Evolutionary conservation across 768 basidiomycete species (phyloP).

Genomic region (Suillus fuscotomentosus): DNA sequence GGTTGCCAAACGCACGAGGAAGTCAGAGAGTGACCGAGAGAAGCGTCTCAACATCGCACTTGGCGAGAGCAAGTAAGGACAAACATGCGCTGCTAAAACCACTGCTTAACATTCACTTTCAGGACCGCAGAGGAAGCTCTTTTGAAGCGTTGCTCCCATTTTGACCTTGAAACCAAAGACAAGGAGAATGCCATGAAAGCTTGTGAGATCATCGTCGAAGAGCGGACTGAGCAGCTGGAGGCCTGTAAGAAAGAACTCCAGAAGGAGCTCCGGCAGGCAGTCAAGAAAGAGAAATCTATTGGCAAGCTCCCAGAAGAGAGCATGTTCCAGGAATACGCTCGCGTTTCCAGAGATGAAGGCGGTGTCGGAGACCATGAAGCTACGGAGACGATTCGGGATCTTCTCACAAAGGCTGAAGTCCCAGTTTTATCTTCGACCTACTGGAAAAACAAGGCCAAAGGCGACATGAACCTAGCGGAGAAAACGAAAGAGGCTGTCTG

Average conservation of each 20-base stretch:
- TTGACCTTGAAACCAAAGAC: slow-evolving; percentile 76
- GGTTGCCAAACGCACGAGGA: slow-evolving; percentile 67
- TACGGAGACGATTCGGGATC: slow-evolving; percentile 51
- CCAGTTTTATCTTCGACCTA: slow-evolving; percentile 29
- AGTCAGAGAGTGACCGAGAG: slow-evolving; percentile 77
- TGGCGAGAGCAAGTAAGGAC: slow-evolving; percentile 76
- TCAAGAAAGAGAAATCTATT: slow-evolving; percentile 67
- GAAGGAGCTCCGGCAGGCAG: slow-evolving; percentile 60
- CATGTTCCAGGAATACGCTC: slow-evolving; percentile 76
- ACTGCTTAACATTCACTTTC: slow-evolving; percentile 6
- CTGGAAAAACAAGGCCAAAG: slow-evolving; percentile 44
- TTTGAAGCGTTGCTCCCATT: slow-evolving; percentile 93
- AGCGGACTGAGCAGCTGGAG: slow-evolving; percentile 76
- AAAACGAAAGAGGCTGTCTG: slow-evolving; percentile 63
- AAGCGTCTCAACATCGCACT: slow-evolving; percentile 83
- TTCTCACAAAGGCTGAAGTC: slow-evolving; percentile 63
- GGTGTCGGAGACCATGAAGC: slow-evolving; percentile 82
- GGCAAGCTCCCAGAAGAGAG: slow-evolving; percentile 65
- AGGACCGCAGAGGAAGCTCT: slow-evolving; percentile 91
- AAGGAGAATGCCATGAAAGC: slow-evolving; percentile 82
- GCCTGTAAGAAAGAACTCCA: slow-evolving; percentile 77
- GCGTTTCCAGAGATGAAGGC: slow-evolving; percentile 60
- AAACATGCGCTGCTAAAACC: not conserved
- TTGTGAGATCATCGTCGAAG: slow-evolving; percentile 87
- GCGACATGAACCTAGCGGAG: slow-evolving; percentile 56